These are phyloP conservation scores for Prunus persica DNA, from an alignment of 306 rosid genomes.

Conservation along the genomic window Prunus_persica_NCBIv2 NC_034013.1:18347501-18348000, in stretches of 20 bases:
- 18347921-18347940: slow-evolving; percentile 79
- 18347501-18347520: too few species aligned
- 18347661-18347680: not conserved
- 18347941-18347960: slow-evolving; percentile 89
- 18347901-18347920: slow-evolving; percentile 63
- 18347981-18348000: slow-evolving; percentile 94
- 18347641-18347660: not conserved
- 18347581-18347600: too few species aligned
- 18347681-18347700: not conserved
- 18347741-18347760: not conserved
- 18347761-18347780: not conserved
- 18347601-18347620: too few species aligned
- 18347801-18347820: not conserved
- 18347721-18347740: not conserved
- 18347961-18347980: slow-evolving; percentile 96
- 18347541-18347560: too few species aligned
- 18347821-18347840: not conserved
- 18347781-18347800: not conserved
- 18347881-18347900: not conserved
- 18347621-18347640: not conserved
- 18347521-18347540: too few species aligned
- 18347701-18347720: too few species aligned
- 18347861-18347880: not conserved
- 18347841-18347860: not conserved
- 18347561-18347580: too few species aligned